Evolutionary conservation across 2,329 filamentous ascomycete species (phyloP).

Genomic region (Aspergillus transmontanensis): DNA sequence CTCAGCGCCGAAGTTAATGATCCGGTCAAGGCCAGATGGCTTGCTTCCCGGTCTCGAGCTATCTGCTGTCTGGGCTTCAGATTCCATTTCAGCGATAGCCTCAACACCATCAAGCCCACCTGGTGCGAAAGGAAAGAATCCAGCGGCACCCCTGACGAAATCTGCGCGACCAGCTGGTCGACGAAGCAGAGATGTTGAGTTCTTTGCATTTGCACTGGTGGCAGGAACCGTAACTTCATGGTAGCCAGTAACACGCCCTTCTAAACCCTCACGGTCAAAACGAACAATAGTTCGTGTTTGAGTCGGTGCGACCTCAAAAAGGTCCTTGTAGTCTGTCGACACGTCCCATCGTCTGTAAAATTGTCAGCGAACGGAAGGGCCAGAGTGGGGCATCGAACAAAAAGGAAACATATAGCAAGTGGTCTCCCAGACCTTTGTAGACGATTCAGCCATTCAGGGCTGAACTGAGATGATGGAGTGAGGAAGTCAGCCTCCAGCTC

Average conservation of each 20-base stretch:
- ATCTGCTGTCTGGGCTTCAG: slow-evolving; percentile 64
- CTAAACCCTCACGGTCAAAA: slow-evolving; percentile 86
- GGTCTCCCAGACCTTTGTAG: slow-evolving; percentile 68
- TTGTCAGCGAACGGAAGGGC: neutral
- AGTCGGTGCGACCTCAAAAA: slow-evolving; percentile 85
- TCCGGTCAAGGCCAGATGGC: slow-evolving; percentile 67
- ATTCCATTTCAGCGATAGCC: slow-evolving; percentile 80
- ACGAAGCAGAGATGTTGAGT: slow-evolving; percentile 83
- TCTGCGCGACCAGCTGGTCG: slow-evolving; percentile 86
- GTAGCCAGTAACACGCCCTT: slow-evolving; percentile 91
- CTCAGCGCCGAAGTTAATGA: slow-evolving; percentile 79
- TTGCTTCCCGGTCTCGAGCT: slow-evolving; percentile 40
- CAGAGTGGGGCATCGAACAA: neutral
- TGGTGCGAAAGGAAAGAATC: slow-evolving; percentile 92
- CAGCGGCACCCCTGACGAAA: slow-evolving; percentile 88
- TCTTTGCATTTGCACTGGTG: slow-evolving; percentile 87
- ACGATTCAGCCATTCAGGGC: slow-evolving; percentile 80
- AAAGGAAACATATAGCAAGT: slow-evolving; percentile 5
- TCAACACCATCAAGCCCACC: slow-evolving; percentile 87
- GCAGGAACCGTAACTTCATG: slow-evolving; percentile 90
- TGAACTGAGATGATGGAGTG: slow-evolving; percentile 77
- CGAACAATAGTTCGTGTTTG: slow-evolving; percentile 94
- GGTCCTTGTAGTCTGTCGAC: slow-evolving; percentile 75
- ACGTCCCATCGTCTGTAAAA: slow-evolving; percentile 71
- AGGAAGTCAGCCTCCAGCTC: slow-evolving; percentile 77